Percentiles rank a stretch among this genome's conserved stretches.
These are phyloP conservation scores for Mortierella alpina DNA, from an alignment of 192 early-diverging fungal genomes.

Conservation along the genomic window DNA sequence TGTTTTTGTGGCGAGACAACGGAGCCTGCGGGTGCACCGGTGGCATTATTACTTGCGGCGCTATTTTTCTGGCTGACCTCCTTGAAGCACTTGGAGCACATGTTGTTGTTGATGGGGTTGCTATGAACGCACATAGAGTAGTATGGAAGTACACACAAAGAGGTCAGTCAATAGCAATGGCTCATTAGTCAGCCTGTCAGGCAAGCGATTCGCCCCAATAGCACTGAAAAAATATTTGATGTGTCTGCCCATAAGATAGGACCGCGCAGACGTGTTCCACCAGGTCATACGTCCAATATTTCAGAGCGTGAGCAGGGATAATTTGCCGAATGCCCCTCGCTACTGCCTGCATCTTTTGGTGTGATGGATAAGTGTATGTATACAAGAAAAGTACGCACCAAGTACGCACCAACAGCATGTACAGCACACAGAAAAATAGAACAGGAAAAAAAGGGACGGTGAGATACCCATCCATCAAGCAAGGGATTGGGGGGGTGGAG, in stretches of 20 bases:
- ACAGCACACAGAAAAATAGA: background rate
- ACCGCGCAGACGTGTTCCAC: too few species aligned
- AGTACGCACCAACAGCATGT: background rate
- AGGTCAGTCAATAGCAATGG: background rate
- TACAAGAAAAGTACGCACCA: too few species aligned
- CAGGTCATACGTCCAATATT: too few species aligned
- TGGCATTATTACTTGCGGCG: constrained; percentile 6
- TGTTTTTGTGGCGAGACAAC: constrained; percentile 15
- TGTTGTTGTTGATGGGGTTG: constrained; percentile 75
- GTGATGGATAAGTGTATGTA: too few species aligned
- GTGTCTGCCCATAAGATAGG: background rate
- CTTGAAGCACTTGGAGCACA: constrained; percentile 86
- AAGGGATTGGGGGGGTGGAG: background rate
- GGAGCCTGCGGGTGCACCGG: background rate
- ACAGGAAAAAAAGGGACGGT: background rate
- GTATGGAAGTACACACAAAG: background rate
- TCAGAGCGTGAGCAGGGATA: too few species aligned
- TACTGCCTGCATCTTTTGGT: too few species aligned
- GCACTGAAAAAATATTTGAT: background rate
- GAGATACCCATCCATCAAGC: background rate
- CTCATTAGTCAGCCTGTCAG: background rate
- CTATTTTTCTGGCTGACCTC: constrained; percentile 61
- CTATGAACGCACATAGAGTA: constrained; percentile 25
- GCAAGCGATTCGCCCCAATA: background rate
- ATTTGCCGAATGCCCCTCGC: too few species aligned